Conservation (phyloP, 2,329 filamentous ascomycete species). For the Colletotrichum sp. region DNA sequence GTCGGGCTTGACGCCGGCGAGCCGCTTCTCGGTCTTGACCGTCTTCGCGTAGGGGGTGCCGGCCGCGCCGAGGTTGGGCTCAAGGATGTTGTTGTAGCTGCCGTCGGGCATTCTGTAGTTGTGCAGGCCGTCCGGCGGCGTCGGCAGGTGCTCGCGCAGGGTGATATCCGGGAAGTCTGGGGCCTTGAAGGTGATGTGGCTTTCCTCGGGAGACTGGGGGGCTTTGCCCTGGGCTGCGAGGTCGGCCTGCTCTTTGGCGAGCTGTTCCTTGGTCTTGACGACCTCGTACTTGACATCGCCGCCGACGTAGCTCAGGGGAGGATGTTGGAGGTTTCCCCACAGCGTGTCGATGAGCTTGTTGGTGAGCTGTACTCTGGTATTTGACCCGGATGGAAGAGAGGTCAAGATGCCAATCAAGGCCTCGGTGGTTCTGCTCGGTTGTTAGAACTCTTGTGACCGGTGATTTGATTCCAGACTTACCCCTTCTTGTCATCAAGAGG, state of each 20-base stretch:
- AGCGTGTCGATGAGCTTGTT: constrained; percentile 56
- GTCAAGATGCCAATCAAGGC: constrained; percentile 42
- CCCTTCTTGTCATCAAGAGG: constrained; percentile 63
- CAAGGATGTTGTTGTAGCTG: constrained; percentile 60
- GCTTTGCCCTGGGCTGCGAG: constrained; percentile 31
- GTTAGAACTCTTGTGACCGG: background rate
- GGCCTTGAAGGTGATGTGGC: constrained; percentile 44
- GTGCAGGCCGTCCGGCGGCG: constrained; percentile 39
- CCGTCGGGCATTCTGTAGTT: constrained; percentile 42
- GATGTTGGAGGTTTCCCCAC: constrained; percentile 60
- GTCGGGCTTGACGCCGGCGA: constrained; percentile 67
- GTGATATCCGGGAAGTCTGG: constrained; percentile 38
- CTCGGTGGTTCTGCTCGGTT: constrained; percentile 39
- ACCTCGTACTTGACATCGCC: constrained; percentile 45
- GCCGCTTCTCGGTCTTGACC: constrained; percentile 61
- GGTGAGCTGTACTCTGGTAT: constrained; percentile 43
- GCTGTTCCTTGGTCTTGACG: constrained; percentile 31
- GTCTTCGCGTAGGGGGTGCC: constrained; percentile 73
- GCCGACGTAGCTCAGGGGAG: constrained; percentile 51
- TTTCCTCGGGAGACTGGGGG: constrained; percentile 14
- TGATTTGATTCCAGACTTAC: constrained; percentile 25
- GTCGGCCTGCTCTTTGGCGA: constrained; percentile 15
- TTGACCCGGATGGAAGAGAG: constrained; percentile 38
- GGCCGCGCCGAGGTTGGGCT: constrained; percentile 69
- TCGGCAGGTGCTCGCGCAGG: constrained; percentile 40